Evolutionary conservation across 2,329 filamentous ascomycete species (phyloP).

Genomic region (Mollisia scopiformis): DNA sequence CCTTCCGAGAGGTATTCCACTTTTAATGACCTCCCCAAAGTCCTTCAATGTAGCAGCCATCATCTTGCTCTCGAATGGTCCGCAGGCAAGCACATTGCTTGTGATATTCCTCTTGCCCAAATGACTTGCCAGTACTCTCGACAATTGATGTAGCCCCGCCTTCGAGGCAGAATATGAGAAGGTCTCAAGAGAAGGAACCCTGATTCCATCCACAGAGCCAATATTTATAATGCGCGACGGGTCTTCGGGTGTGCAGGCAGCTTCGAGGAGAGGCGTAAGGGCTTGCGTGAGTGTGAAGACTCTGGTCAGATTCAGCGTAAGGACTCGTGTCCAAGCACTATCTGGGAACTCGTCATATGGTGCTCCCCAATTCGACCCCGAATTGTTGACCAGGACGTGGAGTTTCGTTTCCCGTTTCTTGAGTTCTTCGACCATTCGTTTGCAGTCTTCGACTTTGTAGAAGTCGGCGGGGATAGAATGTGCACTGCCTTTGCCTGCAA

Average conservation of each 20-base stretch:
- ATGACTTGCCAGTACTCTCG: conserved; percentile 64
- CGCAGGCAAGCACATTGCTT: conserved; percentile 71
- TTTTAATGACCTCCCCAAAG: conserved; percentile 56
- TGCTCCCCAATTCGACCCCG: conserved; percentile 66
- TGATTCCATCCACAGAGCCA: conserved; percentile 64
- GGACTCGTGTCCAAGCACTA: conserved; percentile 58
- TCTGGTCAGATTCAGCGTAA: conserved; percentile 64
- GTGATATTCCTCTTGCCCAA: conserved; percentile 63
- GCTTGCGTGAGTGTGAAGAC: conserved; percentile 67
- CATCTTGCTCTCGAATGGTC: conserved; percentile 72
- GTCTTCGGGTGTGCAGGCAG: conserved; percentile 43
- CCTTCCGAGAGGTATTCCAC: conserved; percentile 65
- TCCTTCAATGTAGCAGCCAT: conserved; percentile 71
- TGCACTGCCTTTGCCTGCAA: conserved; percentile 52
- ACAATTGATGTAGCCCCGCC: conserved; percentile 66
- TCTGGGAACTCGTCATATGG: conserved; percentile 62
- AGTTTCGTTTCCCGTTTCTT: conserved; percentile 54
- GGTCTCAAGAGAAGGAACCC: conserved; percentile 60
- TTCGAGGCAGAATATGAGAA: conserved; percentile 65
- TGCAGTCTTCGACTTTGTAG: conserved; percentile 61
- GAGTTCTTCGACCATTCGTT: conserved; percentile 59
- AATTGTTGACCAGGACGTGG: conserved; percentile 69
- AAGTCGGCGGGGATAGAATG: conserved; percentile 65
- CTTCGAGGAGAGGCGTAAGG: conserved; percentile 64
- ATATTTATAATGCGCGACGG: conserved; percentile 67